Base-by-base conservation (phyloP, 2,329 filamentous ascomycete species). In the Penicillium sp. region DNA sequence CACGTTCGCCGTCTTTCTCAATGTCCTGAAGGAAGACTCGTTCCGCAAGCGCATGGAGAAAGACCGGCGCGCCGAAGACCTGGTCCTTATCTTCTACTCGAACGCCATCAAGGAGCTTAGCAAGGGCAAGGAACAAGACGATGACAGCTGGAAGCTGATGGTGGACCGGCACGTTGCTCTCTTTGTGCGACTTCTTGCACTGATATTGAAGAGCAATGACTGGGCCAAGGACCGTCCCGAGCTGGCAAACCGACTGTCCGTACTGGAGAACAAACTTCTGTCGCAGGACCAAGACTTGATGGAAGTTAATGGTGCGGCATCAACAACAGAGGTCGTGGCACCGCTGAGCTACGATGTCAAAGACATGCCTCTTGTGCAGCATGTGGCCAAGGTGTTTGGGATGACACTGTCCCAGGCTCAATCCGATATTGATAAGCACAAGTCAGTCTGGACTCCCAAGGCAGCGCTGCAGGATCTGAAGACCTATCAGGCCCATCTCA, bases 1-100 rank as follows among this genome's bases (percentile, higher is more conserved):
- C 54, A 95, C 89, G 1, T 98, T 98, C 73, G 93, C 89, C 47
- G 88, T 89, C 57, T 95, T 95, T 56, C 86, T 96, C 67, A 96
- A 92, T 51, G 87, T 89, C 49, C 88, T 98, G 68, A 96, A 92
- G 60, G 89, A 95, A 55, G 84, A 85, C 54, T 84, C 82, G 40
- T 96, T 96, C 65, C 86, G 89, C 59, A 95, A 90, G 74, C 86
- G 84, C 51, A 89, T 96, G 76, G 90, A 96, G 66, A 95, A 95
- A 72, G 92, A 96, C 69, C 82, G 92, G 55, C 86, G 92, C 64
- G 86, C 95, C 20, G 93, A 98, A 71, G 91, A 95, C 56, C 75
- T 97, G 44, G 83, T 98, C 44, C 79, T 98, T 59, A 96, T 97
- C 56, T 97, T 98, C 77, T 97, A 95, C 72, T 95, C 91, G 1